A percentile compares a stretch with the other conserved stretches of the same genome.
Conservation (phyloP, 331 rosid species). For the Pyrus hybrid region DNA sequence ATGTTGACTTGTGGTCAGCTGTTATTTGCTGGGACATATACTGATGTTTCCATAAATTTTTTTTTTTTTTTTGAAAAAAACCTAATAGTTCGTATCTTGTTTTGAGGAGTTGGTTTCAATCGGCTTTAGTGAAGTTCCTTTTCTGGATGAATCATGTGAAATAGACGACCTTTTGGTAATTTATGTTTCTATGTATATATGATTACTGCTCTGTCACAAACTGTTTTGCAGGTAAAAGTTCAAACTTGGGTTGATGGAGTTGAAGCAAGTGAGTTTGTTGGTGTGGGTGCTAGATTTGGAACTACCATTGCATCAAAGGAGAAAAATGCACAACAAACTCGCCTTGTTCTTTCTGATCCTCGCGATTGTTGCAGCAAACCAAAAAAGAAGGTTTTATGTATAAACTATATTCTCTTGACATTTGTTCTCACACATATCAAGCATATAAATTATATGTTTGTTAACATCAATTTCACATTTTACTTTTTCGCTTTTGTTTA, state of each 20-base stretch:
- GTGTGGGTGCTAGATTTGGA: constrained; percentile 97
- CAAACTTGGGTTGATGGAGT: constrained; percentile 88
- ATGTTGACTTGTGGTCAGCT: not conserved
- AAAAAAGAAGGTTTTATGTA: constrained; percentile 56
- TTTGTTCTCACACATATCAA: not conserved
- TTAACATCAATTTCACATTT: constrained; percentile 6
- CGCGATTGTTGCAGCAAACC: constrained; percentile 77
- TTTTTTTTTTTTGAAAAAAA: no score
- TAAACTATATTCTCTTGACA: not conserved
- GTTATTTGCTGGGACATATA: not conserved
- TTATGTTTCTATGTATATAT: not conserved
- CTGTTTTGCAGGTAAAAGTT: constrained; percentile 62
- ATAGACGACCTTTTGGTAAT: not conserved
- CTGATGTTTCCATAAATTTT: not conserved
- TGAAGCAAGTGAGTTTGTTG: constrained; percentile 79
- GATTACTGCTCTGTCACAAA: not conserved
- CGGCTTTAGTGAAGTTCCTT: not conserved
- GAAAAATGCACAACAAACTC: constrained; percentile 76
- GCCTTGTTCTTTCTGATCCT: constrained; percentile 71
- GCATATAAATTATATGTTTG: not conserved
- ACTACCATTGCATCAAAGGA: constrained; percentile 79
- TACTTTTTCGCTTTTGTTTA: constrained; percentile 22
- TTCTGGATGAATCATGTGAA: not conserved
- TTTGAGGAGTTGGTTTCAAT: not conserved
- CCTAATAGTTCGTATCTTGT: not conserved